Conservation (phyloP, 106 monocot genomes). For the Allium sativum region DNA sequence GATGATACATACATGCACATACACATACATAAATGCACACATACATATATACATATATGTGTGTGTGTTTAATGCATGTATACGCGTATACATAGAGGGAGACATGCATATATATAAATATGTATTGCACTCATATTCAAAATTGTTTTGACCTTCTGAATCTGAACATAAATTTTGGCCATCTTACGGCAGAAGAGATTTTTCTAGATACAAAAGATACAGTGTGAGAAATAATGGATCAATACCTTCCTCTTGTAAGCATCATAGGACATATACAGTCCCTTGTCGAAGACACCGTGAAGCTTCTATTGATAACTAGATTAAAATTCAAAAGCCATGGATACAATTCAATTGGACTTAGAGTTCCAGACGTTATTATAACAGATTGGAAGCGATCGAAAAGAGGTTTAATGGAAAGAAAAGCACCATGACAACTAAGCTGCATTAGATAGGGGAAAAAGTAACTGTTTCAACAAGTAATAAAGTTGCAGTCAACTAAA, state of each 20-base stretch:
- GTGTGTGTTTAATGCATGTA: no score
- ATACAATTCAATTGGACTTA: conserved; percentile 96
- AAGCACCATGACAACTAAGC: conserved; percentile 96
- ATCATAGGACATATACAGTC: conserved; percentile 99
- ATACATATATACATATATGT: no score
- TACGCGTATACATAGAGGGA: no score
- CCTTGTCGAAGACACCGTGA: conserved; percentile 93
- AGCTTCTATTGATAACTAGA: conserved; percentile 92
- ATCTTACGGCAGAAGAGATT: no score
- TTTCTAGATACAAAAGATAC: not conserved
- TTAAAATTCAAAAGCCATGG: conserved; percentile 91
- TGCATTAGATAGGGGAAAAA: conserved; percentile 16
- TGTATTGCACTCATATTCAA: no score
- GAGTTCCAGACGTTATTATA: conserved; percentile 92
- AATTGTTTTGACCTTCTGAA: no score
- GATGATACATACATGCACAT: no score
- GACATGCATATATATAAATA: no score
- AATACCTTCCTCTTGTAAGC: conserved; percentile 96
- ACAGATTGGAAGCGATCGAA: conserved; percentile 97
- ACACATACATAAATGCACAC: no score
- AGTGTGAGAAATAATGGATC: not conserved
- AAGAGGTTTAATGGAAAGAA: conserved; percentile 91
- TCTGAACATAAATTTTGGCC: no score
- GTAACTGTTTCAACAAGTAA: no score
- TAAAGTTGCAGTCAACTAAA: no score